Percentiles rank a stretch among this genome's conserved stretches.
These are phyloP conservation scores for Ephemerocybe angulata DNA, from an alignment of 768 basidiomycete species.

Conservation along the genomic window DNA sequence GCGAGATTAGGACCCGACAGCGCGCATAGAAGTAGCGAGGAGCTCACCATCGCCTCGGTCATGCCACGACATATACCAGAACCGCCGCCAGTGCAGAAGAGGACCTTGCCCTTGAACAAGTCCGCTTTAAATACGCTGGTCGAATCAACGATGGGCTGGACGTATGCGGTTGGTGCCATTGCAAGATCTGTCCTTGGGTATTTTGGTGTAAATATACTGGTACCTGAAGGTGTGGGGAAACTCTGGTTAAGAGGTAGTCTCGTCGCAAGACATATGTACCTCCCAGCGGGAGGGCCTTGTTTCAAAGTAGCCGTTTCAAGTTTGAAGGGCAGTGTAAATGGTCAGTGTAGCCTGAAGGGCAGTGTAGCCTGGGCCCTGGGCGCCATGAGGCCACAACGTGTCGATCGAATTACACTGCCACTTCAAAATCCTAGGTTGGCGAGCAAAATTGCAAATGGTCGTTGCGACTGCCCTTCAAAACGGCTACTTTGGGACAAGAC, in stretches of 20 bases:
- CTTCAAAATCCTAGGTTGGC: too few species aligned
- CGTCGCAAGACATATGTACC: too few species aligned
- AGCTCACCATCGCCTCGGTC: conserved; percentile 74
- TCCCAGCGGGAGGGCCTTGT: too few species aligned
- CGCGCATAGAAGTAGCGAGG: conserved; percentile 2
- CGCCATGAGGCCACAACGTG: too few species aligned
- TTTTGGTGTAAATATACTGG: neutral
- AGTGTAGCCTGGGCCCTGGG: too few species aligned
- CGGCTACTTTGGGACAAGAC: too few species aligned
- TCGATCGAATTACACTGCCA: too few species aligned
- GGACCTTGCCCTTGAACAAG: conserved; percentile 86
- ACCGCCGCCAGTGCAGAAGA: conserved; percentile 89
- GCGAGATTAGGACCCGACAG: neutral
- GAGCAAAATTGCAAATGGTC: too few species aligned
- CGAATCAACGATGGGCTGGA: conserved; percentile 49
- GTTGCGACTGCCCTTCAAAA: too few species aligned
- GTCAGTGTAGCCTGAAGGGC: too few species aligned
- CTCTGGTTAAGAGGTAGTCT: neutral
- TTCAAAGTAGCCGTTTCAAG: too few species aligned
- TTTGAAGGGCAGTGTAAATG: too few species aligned
- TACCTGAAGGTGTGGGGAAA: neutral
- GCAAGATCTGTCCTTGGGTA: conserved; percentile 1
- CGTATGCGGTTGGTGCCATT: conserved; percentile 41
- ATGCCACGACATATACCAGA: conserved; percentile 91
- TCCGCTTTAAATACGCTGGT: conserved; percentile 67